Evolutionary conservation across 2,329 filamentous ascomycete genomes (phyloP), one percentile per base, ranked within the genome.

Genomic region (Neodidymelliopsis sp.): DNA sequence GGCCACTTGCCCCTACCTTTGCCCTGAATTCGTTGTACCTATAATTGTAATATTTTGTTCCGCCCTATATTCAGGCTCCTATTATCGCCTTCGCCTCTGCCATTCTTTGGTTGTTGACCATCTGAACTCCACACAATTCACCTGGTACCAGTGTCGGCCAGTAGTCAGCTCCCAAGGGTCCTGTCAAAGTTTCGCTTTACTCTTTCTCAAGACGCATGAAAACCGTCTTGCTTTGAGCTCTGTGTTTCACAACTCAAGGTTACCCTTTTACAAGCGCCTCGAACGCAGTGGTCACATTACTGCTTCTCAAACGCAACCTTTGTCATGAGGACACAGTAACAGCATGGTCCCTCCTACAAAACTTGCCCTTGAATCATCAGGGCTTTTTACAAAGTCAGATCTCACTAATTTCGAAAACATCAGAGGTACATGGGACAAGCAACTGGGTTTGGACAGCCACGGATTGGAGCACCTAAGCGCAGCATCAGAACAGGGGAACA

Each of bases 201-300:
- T 33, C 37, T 25, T 30, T 49, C 33, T 16, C 15, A 31, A 31
- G 12, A 23, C 20, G 18, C 42, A 31, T 29, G 49, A 41, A 49
- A 57, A 46, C 56, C 47, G 35, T 54, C 41, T 43, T 52, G 30
- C 50, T 45, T 33, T 36, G 20, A n/a, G 47, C 53, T 51, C 52
- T 52, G 53, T 44, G 60, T 58, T 60, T 57, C 50, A 55, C 20
- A 29, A 29, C 19, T 39, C 50, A 42, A 52, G 53, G 37, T 33
- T 43, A 45, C 29, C 36, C 41, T 53, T 47, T 39, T 40, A 54
- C 29, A 27, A n/a, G n/a, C 42, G 18, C 24, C 37, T 38, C n/a
- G 25, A 16, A 35, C 45, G 34, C 42, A 49, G 50, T 56, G 49
- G 45, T 44, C 30, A 44, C 27, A 49, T 39, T 48, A 50, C 39